Conservation (phyloP, 306 rosid species). For the Prinsepia uniflora region DNA sequence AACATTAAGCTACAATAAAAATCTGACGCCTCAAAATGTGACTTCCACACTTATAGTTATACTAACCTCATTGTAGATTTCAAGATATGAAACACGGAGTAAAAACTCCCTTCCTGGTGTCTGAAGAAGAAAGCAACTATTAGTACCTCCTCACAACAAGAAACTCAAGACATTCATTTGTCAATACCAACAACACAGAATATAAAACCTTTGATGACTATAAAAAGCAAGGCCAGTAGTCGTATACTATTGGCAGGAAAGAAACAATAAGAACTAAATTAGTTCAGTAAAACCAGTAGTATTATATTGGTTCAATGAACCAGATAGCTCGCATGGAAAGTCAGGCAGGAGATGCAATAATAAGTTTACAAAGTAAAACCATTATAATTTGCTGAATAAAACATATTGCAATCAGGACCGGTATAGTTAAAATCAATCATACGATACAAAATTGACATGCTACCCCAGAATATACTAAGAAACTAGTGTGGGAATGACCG, state of each 20-base stretch:
- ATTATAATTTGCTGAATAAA: background rate
- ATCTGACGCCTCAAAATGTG: background rate
- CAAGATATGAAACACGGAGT: constrained; percentile 93
- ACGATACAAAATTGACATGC: no score
- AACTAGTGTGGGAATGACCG: no score
- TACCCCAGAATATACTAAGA: no score
- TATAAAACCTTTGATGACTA: constrained; percentile 25
- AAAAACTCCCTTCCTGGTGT: constrained; percentile 99
- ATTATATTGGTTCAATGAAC: constrained; percentile 3
- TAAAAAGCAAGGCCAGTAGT: constrained; percentile 18
- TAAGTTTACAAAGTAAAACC: background rate
- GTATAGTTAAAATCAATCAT: background rate
- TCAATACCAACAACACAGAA: constrained; percentile 14
- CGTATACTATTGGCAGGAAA: background rate
- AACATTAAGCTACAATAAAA: background rate
- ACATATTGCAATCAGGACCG: constrained; percentile 1
- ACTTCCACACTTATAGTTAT: background rate
- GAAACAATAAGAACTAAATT: background rate
- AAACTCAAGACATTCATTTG: constrained; percentile 9
- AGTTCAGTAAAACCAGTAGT: background rate
- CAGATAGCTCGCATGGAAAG: background rate
- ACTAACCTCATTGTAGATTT: constrained; percentile 94
- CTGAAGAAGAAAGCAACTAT: constrained; percentile 43
- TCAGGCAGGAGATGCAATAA: background rate
- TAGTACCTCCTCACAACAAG: constrained; percentile 18